Evolutionary conservation across 495 filamentous ascomycete genomes (phyloP).

Genomic region (Hyaloscypha bicolor): DNA sequence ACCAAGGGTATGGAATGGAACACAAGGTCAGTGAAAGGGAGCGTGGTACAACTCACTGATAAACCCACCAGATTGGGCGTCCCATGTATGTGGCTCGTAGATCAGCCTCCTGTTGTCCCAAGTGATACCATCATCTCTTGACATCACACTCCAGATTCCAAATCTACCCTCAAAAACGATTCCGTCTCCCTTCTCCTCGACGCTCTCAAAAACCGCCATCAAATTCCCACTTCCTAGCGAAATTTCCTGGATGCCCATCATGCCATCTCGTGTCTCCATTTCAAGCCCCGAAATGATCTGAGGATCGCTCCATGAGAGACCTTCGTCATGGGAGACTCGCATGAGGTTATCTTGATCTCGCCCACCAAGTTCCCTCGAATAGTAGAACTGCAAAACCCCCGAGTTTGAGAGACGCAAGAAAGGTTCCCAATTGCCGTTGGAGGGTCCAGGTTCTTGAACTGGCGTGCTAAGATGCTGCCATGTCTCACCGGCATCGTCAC

Average conservation of each 20-base stretch:
- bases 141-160: conserved; percentile 51
- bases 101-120: conserved; percentile 57
- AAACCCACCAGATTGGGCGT: conserved; percentile 40
- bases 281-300: conserved; percentile 49
- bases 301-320: conserved; percentile 49
- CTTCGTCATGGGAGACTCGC: conserved; percentile 52
- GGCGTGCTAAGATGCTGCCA: conserved; percentile 50
- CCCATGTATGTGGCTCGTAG: conserved; percentile 33
- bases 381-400: conserved; percentile 57
- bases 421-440: conserved; percentile 60
- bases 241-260: conserved; percentile 50
- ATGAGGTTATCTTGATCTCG: conserved; percentile 61
- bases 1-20: neutral
- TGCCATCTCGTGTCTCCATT: conserved; percentile 55
- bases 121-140: conserved; percentile 56
- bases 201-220: conserved; percentile 54
- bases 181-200: conserved; percentile 54
- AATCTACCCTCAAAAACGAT: conserved; percentile 42
- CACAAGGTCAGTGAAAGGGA: too few relatives aligned
- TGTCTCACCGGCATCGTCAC: conserved; percentile 70
- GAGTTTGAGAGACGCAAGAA: conserved; percentile 54
- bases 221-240: conserved; percentile 43
- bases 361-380: conserved; percentile 54
- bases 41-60: conserved; percentile 32
- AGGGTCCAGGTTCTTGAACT: conserved; percentile 26